Base-by-base conservation (phyloP, 2,329 filamentous ascomycete species). In the Alternaria alternata region DNA sequence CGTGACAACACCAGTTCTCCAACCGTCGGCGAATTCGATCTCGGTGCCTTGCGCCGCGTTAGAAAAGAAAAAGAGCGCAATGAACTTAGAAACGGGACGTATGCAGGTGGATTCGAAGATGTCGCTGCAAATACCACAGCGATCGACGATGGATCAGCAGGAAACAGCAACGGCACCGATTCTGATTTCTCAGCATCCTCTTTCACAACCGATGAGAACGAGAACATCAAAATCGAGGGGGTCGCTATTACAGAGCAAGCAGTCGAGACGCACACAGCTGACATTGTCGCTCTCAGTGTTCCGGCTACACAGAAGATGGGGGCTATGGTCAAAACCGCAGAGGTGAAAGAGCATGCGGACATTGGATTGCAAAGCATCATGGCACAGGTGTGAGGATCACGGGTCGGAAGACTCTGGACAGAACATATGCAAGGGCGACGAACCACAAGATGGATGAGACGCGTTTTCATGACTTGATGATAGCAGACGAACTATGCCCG, bases 241-340 rank as follows among this genome's bases (percentile, higher is more conserved):
- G 78, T 88, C 5, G 85, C 86, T 1, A 71, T 89, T 26, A 83
- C 83, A 3, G 86, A 89, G 68, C 86, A 88, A 70, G 84, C 82
- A 43, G 81, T 86, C 16, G 81, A 82, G 62, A 75, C 80, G 32
- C 81, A 83, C 42, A 73, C 72, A 9, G 79, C 80, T 1, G 79
- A 81, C 53, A 66, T 79, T 32, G 32, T 69, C 4, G 48, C 53
- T 11, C 43, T 52, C 5, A 51, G 57, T n/a, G 12, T 61, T 2
- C 32, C 58, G 3, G 44, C 43, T 4, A 36, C 46, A 4, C 55
- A 67, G 54, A 41, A 59, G 16, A 47, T 44, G 2, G 47, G 48
- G 3, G 34, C 52, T 5, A 54, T 44, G 22, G n/a, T 49, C 22
- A 20, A 26, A 14, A 55, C 43, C 3, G 28, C 22, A 4, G 51